phyloP scores from a whole-genome alignment of 2,329 filamentous ascomycete species.

The Fusarium liriodendri region DNA sequence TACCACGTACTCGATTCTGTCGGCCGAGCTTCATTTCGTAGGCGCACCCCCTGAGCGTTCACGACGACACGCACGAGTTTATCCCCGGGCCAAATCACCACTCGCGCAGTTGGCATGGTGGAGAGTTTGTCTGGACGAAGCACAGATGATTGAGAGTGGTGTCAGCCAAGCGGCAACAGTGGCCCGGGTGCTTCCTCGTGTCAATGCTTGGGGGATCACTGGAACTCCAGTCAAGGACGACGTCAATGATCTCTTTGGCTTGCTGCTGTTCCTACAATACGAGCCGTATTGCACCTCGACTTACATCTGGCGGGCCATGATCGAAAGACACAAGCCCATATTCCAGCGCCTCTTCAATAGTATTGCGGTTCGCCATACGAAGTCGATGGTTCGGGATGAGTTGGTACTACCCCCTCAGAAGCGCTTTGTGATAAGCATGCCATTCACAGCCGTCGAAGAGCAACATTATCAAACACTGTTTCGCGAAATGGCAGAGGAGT shows the following conservation, averaged over 20 bases:
- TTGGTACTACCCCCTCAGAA: constrained; percentile 84
- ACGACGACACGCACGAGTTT: constrained; percentile 73
- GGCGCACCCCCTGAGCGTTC: constrained; percentile 75
- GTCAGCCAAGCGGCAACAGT: constrained; percentile 85
- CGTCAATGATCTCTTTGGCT: constrained; percentile 80
- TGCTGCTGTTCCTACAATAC: constrained; percentile 84
- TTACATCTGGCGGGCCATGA: constrained; percentile 76
- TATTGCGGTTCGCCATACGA: constrained; percentile 87
- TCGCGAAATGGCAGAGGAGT: constrained; percentile 77
- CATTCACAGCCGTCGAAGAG: constrained; percentile 91
- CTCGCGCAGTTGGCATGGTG: constrained; percentile 88
- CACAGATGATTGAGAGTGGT: constrained; percentile 94
- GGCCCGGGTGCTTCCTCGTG: constrained; percentile 81
- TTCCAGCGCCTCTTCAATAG: constrained; percentile 77
- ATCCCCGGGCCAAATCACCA: constrained; percentile 76
- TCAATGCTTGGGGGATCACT: constrained; percentile 92
- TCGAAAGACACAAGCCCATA: constrained; percentile 67
- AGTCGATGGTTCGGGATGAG: constrained; percentile 82
- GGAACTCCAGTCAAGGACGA: constrained; percentile 87
- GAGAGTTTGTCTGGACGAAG: constrained; percentile 81
- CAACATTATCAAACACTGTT: constrained; percentile 86
- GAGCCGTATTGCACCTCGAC: constrained; percentile 77
- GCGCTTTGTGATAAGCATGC: constrained; percentile 87
- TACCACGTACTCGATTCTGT: constrained; percentile 77
- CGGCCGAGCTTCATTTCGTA: constrained; percentile 83